phyloP scores from a whole-genome alignment of 2,329 filamentous ascomycete genomes.

The Botrytis pseudocinerea region DNA sequence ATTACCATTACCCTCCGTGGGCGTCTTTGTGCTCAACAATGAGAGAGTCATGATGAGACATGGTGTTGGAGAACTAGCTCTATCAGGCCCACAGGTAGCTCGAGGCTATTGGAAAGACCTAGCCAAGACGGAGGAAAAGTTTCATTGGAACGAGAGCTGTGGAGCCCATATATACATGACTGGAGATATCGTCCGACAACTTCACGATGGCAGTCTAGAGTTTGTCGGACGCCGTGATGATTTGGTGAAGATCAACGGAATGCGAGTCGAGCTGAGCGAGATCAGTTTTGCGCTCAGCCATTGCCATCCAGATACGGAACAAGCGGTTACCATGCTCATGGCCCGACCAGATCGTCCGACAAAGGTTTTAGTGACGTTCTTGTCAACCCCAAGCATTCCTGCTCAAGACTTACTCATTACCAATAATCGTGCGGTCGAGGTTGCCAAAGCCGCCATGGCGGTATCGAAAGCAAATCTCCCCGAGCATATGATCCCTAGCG shows the following conservation, averaged over 20 bases:
- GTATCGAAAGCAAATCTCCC: constrained; percentile 21
- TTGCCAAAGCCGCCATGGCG: constrained; percentile 19
- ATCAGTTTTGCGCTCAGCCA: constrained; percentile 40
- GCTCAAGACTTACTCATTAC: not conserved
- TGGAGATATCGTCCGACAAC: constrained; percentile 58
- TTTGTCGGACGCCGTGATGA: constrained; percentile 65
- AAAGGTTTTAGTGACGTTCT: constrained; percentile 31
- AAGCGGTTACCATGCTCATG: constrained; percentile 43
- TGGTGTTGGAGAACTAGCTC: constrained; percentile 36
- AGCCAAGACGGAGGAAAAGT: constrained; percentile 57
- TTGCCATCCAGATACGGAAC: constrained; percentile 40
- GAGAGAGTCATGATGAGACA: constrained; percentile 30
- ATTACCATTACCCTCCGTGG: constrained; percentile 10
- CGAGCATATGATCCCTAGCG: constrained; percentile 30
- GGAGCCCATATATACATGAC: constrained; percentile 52
- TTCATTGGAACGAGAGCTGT: constrained; percentile 58
- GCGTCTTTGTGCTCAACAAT: constrained; percentile 43
- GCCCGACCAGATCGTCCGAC: constrained; percentile 41
- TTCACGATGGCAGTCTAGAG: constrained; percentile 51
- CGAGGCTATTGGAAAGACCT: constrained; percentile 60
- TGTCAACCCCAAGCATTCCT: not conserved
- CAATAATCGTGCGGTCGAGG: not conserved
- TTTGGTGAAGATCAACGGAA: constrained; percentile 68
- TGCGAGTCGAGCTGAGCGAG: constrained; percentile 60
- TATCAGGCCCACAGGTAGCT: constrained; percentile 56